Evolutionary conservation across 192 early-diverging fungal genomes (phyloP).

Genomic region (Rhizoclosmatium sp.): DNA sequence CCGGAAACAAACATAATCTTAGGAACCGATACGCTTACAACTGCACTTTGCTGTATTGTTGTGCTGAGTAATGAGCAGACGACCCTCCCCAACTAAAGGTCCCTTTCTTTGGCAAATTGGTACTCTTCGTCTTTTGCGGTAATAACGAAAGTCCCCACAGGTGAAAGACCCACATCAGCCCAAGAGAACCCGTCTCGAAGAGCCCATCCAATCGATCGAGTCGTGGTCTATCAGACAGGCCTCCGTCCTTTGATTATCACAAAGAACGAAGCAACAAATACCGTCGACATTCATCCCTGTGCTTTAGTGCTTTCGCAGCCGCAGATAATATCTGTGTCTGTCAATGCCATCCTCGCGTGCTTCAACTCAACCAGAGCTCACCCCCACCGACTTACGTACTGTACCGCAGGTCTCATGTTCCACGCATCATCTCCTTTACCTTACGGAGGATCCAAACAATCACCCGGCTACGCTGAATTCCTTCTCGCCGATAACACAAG

Average conservation of each 20-base stretch:
- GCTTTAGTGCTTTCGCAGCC: background rate
- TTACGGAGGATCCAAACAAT: background rate
- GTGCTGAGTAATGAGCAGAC: no score
- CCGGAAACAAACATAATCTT: no score
- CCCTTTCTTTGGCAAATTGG: no score
- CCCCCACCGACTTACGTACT: background rate
- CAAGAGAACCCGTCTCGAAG: background rate
- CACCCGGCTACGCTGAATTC: conserved; percentile 11
- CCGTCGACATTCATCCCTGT: background rate
- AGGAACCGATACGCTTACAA: no score
- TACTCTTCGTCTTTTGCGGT: background rate
- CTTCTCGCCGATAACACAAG: background rate
- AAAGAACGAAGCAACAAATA: background rate
- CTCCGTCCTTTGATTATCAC: background rate
- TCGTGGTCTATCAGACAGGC: no score
- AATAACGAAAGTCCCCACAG: background rate
- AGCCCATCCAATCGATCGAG: background rate
- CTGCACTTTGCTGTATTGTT: no score
- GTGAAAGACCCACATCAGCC: background rate
- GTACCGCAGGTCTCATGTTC: background rate
- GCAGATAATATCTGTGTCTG: background rate
- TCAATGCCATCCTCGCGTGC: background rate
- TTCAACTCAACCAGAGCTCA: background rate
- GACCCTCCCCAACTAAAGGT: no score
- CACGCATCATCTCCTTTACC: background rate